phyloP scores from a whole-genome alignment of 176 grass and related monocot genomes.

The Musa beccarii region DNA sequence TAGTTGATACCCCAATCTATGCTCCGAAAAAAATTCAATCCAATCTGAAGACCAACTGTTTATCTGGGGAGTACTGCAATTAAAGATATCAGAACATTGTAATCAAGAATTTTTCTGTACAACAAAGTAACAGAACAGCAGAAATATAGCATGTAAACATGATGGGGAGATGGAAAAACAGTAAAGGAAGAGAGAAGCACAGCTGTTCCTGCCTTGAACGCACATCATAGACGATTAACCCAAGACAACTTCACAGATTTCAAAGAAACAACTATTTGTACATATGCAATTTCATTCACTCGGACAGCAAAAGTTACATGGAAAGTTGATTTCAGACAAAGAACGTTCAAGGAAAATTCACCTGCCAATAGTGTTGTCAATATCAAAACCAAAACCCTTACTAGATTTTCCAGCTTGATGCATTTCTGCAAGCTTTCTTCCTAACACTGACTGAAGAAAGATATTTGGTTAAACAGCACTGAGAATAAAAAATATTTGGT shows the following conservation, averaged over 20 bases:
- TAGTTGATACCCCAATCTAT: conserved; percentile 68
- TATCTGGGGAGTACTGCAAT: conserved; percentile 64
- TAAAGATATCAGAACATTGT: background rate
- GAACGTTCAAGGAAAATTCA: background rate
- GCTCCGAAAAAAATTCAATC: conserved; percentile 69
- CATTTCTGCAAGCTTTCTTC: conserved; percentile 78
- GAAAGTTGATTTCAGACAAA: background rate
- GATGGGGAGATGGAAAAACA: background rate
- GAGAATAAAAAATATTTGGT: background rate
- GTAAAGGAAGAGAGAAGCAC: background rate
- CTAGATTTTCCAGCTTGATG: conserved; percentile 63
- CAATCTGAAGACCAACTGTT: conserved; percentile 76
- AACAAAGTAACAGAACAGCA: background rate
- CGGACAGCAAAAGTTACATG: background rate
- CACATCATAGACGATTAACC: background rate
- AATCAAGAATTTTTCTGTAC: background rate
- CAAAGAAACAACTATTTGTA: background rate
- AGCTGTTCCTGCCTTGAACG: background rate
- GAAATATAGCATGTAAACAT: background rate
- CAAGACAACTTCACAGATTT: background rate
- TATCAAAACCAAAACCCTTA: conserved; percentile 53
- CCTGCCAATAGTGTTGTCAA: conserved; percentile 83
- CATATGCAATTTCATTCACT: background rate
- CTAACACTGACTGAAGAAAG: conserved; percentile 50
- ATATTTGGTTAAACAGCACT: conserved; percentile 14